Conservation (phyloP, 805 yeast genomes). For the Teunomyces kruisii region DNA sequence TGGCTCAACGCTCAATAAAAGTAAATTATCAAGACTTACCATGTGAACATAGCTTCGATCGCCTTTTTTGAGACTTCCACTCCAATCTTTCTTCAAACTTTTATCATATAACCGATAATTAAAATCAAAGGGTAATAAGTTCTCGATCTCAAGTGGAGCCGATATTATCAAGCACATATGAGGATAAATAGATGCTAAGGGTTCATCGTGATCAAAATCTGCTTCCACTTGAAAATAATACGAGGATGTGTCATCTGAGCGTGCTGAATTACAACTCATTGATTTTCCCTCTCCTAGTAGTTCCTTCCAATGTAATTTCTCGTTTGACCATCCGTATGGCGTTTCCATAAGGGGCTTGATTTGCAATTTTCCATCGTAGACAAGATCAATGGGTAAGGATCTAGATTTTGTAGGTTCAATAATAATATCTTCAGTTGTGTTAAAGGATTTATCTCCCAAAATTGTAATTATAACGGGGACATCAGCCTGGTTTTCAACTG, state of each 20-base stretch:
- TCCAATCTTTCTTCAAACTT: slow-evolving; percentile 65
- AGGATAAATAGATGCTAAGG: slow-evolving; percentile 74
- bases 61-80: slow-evolving; percentile 61
- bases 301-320: slow-evolving; percentile 63
- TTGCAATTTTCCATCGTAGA: slow-evolving; percentile 55
- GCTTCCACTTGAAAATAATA: slow-evolving; percentile 78
- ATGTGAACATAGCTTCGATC: slow-evolving; percentile 74
- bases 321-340: slow-evolving; percentile 67
- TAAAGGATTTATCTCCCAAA: slow-evolving; percentile 29
- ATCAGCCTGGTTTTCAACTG: slow-evolving; percentile 58
- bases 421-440: slow-evolving; percentile 20
- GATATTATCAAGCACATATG: slow-evolving; percentile 74
- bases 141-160: slow-evolving; percentile 85
- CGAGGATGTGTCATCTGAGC: slow-evolving; percentile 38
- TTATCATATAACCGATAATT: slow-evolving; percentile 76
- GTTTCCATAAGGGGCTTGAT: slow-evolving; percentile 62
- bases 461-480: slow-evolving; percentile 55
- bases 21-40: slow-evolving; percentile 67
- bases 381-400: slow-evolving; percentile 75
- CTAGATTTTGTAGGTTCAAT: slow-evolving; percentile 56
- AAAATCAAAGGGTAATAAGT: slow-evolving; percentile 80
- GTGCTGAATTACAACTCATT: slow-evolving; percentile 56
- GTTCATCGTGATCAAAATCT: slow-evolving; percentile 61
- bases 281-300: slow-evolving; percentile 51
- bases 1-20: slow-evolving; percentile 70